These are phyloP conservation scores for Microsporum ferrugineum DNA, from an alignment of 2,329 filamentous ascomycete species.

Conservation along the genomic window DNA sequence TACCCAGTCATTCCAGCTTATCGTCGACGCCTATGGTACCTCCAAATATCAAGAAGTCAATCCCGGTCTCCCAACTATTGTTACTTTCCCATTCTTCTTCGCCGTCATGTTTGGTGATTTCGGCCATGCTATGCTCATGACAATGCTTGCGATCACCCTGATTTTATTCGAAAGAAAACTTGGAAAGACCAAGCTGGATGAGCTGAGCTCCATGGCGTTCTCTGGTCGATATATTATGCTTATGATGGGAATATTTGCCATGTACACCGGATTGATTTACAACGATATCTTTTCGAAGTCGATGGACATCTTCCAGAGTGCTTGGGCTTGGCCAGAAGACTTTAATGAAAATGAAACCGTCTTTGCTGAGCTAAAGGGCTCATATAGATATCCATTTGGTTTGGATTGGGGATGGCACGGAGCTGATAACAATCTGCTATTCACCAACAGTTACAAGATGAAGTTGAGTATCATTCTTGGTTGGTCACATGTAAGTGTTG, in stretches of 20 bases:
- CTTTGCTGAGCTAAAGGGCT: slow-evolving; percentile 54
- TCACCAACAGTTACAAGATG: slow-evolving; percentile 99
- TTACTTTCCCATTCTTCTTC: slow-evolving; percentile 98
- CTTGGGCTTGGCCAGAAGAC: slow-evolving; percentile 70
- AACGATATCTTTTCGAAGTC: slow-evolving; percentile 95
- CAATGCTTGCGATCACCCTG: slow-evolving; percentile 72
- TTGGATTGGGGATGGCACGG: slow-evolving; percentile 95
- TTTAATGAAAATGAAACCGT: slow-evolving; percentile 57
- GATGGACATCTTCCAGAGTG: slow-evolving; percentile 75
- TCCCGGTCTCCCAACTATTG: slow-evolving; percentile 83
- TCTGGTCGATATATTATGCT: slow-evolving; percentile 97
- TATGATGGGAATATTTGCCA: slow-evolving; percentile 93
- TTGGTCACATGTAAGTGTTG: slow-evolving; percentile 60
- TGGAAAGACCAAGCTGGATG: slow-evolving; percentile 76
- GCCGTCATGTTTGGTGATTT: slow-evolving; percentile 99
- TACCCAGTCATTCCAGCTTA: slow-evolving; percentile 95
- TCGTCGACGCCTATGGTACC: slow-evolving; percentile 96
- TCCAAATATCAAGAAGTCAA: slow-evolving; percentile 97
- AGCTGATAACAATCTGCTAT: slow-evolving; percentile 86
- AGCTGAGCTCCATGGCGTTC: slow-evolving; percentile 96
- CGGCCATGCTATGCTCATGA: slow-evolving; percentile 85
- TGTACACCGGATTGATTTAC: slow-evolving; percentile 95
- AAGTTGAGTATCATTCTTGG: slow-evolving; percentile 97
- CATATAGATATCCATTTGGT: slow-evolving; percentile 88
- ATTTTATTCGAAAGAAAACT: slow-evolving; percentile 92